These are phyloP conservation scores for Rhodosporidiobolus sp. DNA, from an alignment of 768 basidiomycete genomes.

Conservation along the genomic window DNA sequence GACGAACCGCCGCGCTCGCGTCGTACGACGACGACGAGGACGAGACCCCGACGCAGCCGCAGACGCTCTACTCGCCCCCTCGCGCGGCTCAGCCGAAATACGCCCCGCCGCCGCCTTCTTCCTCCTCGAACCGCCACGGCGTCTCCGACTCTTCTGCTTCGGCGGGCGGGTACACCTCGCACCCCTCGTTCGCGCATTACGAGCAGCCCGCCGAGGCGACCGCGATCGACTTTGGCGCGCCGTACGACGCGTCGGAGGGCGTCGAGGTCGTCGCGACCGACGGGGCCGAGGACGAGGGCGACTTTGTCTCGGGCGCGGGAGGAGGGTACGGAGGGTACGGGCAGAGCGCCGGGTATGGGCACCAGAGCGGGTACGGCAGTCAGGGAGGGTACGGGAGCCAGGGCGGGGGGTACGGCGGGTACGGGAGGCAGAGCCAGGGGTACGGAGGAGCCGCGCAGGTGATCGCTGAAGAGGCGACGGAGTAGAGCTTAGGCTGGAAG, in stretches of 20 bases:
- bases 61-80: not conserved
- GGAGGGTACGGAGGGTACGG: not conserved
- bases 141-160: not conserved
- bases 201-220: not conserved
- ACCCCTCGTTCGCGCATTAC: not conserved
- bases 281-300: not conserved
- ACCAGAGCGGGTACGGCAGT: not conserved
- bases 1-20: conserved; percentile 11
- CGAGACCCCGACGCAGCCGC: not conserved
- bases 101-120: not conserved
- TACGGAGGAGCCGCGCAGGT: not conserved
- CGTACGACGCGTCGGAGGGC: conserved; percentile 17
- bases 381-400: not conserved
- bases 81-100: too few relatives aligned
- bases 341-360: not conserved
- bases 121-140: not conserved
- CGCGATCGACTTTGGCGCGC: not conserved
- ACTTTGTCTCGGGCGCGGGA: not conserved
- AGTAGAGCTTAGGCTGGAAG: not conserved
- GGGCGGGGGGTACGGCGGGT: not conserved
- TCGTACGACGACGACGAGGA: not conserved
- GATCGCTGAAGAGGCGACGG: not conserved
- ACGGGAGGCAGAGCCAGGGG: not conserved
- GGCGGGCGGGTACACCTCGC: not conserved
- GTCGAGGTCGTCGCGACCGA: conserved; percentile 9